Evolutionary conservation across 2,329 filamentous ascomycete species (phyloP).

Genomic region (Hypoxylon sp.): DNA sequence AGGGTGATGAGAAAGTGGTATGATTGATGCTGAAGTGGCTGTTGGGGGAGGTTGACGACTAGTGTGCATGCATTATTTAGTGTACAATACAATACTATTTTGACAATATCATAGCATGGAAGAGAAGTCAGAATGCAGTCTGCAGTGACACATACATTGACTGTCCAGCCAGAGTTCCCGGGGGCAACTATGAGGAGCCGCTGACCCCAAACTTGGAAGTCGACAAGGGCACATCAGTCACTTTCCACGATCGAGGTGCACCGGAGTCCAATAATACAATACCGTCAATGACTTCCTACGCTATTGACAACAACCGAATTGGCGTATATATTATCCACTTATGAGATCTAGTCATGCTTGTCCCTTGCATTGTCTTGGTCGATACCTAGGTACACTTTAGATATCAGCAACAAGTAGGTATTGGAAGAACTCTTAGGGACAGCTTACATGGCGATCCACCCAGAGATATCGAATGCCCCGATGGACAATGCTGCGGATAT

Average conservation of each 20-base stretch:
- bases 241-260: background rate
- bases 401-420: no score
- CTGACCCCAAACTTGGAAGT: background rate
- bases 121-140: background rate
- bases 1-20: background rate
- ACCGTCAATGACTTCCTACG: background rate
- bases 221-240: background rate
- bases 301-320: background rate
- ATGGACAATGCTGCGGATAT: background rate
- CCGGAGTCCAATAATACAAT: background rate
- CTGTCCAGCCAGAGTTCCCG: background rate
- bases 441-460: conserved; percentile 6
- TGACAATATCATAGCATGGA: background rate
- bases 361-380: background rate
- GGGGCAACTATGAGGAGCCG: background rate
- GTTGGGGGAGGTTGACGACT: background rate
- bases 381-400: background rate
- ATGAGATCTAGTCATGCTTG: background rate
- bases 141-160: background rate
- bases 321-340: conserved; percentile 1
- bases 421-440: background rate
- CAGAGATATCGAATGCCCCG: conserved; percentile 8
- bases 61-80: background rate
- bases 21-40: conserved; percentile 2
- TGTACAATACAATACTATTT: background rate